Base-by-base conservation (phyloP, 345 rosid species). In the Populus nigra region DNA sequence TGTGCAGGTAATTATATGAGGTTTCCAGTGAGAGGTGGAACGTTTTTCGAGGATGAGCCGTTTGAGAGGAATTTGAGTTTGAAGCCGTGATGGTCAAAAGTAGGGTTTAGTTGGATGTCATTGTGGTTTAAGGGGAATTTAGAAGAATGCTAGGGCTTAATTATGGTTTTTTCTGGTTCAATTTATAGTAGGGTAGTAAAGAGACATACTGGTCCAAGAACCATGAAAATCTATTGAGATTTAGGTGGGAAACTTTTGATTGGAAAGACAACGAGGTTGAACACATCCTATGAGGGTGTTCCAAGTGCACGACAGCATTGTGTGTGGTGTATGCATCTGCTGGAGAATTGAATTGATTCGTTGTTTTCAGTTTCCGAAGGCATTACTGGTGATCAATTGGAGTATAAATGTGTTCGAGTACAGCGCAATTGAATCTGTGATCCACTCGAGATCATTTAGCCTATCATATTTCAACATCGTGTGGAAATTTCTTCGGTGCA, bases 51-150 rank as follows among this genome's bases (percentile, higher is more conserved):
- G 38, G 84, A 0, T 8, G 0, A 1, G 69, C 62, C 3, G 4
- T 15, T 27, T 36, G 65, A 65, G 89, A 89, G 84, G 74, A 71
- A 81, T 80, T 84, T 0, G 8, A 17, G 15, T 83, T 61, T 38
- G 80, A 93, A 84, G 76, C 86, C 17, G 61, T 75, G 82, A 83
- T 83, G 94, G 93, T 93, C 92, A 65, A 82, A 69, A 82, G 38
- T 79, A 78, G 81, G 87, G 85, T 90, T 88, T 88, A 18, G 23
- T 71, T 68, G 75, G 92, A 90, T 89, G 84, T 89, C 88, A 77
- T 76, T 85, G 83, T 11, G 74, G 72, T 88, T 84, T 33, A 13
- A 17, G 47, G 65, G 17, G 4, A 75, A 73, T 81, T 76, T 57
- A 23, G 63, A 35, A 72, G 65, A 83, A 83, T 87, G 87, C 73